A percentile compares a stretch with the other conserved stretches of the same genome.
phyloP scores from a whole-genome alignment of 805 yeast genomes.

The Cyberlindnera mrakii region DNA sequence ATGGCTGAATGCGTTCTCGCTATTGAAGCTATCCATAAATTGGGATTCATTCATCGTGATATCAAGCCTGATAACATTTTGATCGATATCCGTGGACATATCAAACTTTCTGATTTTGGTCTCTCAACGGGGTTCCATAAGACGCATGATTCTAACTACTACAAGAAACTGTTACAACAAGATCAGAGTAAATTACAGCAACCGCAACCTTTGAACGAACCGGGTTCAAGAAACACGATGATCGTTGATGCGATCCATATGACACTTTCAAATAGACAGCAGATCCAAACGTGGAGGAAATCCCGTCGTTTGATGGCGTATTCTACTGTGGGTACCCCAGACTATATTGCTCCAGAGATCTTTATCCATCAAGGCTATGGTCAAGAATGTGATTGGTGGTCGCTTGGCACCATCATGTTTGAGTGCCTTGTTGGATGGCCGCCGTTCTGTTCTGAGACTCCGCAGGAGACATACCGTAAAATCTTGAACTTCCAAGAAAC shows the following conservation, averaged over 20 bases:
- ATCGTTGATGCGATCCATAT: conserved; percentile 92
- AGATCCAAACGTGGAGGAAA: conserved; percentile 67
- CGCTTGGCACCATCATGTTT: conserved; percentile 93
- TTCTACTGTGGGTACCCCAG: conserved; percentile 98
- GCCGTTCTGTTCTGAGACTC: conserved; percentile 89
- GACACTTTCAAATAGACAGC: conserved; percentile 92
- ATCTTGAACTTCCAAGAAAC: conserved; percentile 85
- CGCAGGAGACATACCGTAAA: conserved; percentile 93
- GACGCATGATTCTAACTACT: conserved; percentile 85
- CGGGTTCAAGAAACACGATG: conserved; percentile 61
- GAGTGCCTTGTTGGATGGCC: conserved; percentile 97
- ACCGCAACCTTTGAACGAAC: conserved; percentile 27
- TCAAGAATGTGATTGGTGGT: conserved; percentile 98
- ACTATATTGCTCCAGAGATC: conserved; percentile 97
- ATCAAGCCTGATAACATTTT: conserved; percentile 95
- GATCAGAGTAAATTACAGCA: conserved; percentile 42
- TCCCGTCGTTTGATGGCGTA: conserved; percentile 82
- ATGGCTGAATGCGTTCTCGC: conserved; percentile 96
- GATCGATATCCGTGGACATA: conserved; percentile 83
- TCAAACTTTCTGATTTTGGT: conserved; percentile 93
- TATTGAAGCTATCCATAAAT: conserved; percentile 86
- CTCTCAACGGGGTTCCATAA: conserved; percentile 95
- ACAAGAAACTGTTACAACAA: conserved; percentile 65
- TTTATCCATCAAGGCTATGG: conserved; percentile 83
- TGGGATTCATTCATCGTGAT: conserved; percentile 96